Evolutionary conservation across 441 rosid species (phyloP).

Genomic region (Breynia disticha): DNA sequence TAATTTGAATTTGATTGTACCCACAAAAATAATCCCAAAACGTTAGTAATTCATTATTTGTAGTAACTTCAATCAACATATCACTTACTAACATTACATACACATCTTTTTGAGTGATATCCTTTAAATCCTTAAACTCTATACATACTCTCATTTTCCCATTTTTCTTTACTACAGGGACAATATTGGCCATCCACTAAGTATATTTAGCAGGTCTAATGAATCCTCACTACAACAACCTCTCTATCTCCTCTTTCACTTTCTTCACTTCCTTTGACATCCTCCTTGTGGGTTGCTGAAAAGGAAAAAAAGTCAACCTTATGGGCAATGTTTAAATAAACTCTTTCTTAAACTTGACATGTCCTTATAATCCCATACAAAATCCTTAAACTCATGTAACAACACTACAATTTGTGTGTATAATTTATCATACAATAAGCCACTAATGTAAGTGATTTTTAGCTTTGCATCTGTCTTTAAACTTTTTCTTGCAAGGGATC

Average conservation of each 20-base stretch:
- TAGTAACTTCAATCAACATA: background rate
- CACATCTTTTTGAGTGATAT: background rate
- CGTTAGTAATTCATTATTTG: background rate
- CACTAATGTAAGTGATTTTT: no score
- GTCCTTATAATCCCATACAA: background rate
- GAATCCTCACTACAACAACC: background rate
- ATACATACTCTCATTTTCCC: slow-evolving; percentile 1
- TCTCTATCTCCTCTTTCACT: slow-evolving; percentile 1
- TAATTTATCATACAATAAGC: no score
- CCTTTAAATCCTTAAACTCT: slow-evolving; percentile 2
- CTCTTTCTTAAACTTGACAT: background rate
- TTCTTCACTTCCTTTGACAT: background rate
- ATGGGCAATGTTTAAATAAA: background rate
- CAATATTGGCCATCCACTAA: background rate
- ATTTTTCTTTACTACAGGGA: slow-evolving; percentile 4
- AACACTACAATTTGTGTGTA: no score
- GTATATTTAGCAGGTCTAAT: background rate
- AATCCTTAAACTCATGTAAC: background rate
- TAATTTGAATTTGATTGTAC: background rate
- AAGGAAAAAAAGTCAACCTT: background rate
- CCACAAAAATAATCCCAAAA: background rate
- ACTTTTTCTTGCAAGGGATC: no score
- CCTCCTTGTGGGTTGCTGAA: background rate
- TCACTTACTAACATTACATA: background rate
- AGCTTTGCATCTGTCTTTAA: no score